Evolutionary conservation across 2,329 filamentous ascomycete genomes (phyloP), one percentile per base, ranked within the genome.

Genomic region (Ophiostoma angusticollis): DNA sequence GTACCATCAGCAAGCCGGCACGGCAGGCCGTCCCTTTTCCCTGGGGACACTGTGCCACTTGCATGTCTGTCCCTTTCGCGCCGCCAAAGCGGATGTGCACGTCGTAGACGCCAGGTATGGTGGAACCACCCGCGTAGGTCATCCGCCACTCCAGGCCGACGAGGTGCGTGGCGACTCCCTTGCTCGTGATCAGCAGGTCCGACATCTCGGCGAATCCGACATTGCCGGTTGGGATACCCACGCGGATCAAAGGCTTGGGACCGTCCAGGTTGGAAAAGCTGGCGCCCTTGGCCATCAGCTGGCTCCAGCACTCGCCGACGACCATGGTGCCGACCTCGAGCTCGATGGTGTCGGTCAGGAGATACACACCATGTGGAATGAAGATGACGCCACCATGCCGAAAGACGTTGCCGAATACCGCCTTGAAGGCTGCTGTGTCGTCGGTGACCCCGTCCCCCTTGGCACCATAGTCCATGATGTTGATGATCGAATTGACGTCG

Each of bases 41-140:
- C 21, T 61, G 60, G 5, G 70, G 70, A 43, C 78, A 84, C 14
- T 63, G 70, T 50, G 71, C 64, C 18, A 69, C 67, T 52, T 78
- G 72, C 8, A 85, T 65, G 37, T 75, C 59, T 13, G 78, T 80
- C 28, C 80, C 80, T 2, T 69, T 68, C 17, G 71, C 72, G n/a
- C 82, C 82, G 47, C 80, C 81, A 42, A 87, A 68, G 48, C 82
- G 76, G 55, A 81, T 68, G 58, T 89, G 81, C 11, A 74, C 72
- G 52, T 87, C 48, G 47, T 47, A 50, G 9, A 50, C 33, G 5
- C 44, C 47, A 5, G 37, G n/a, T n/a, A n/a, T n/a, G n/a, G n/a
- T n/a, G n/a, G n/a, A n/a, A n/a, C n/a, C n/a, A n/a, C n/a, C n/a
- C n/a, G n/a, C n/a, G n/a, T n/a, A n/a, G n/a, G n/a, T n/a, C 39